Conservation (phyloP, 1,139 yeast species). For the Suhomyces chickasaworum region DNA sequence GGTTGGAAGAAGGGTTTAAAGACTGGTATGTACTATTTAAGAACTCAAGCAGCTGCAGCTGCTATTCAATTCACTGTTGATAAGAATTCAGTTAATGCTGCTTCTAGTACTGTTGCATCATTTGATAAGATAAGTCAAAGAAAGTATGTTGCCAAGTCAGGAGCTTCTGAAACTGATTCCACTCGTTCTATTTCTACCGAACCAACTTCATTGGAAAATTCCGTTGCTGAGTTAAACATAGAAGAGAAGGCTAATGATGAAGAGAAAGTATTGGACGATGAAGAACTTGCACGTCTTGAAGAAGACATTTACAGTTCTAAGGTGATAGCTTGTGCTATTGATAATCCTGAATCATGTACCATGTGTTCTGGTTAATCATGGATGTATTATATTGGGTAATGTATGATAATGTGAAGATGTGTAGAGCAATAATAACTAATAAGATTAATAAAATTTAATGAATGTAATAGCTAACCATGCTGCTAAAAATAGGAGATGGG, state of each 20-base stretch:
- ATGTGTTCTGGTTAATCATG: constrained; percentile 90
- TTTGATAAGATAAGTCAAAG: constrained; percentile 60
- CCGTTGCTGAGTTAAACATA: constrained; percentile 48
- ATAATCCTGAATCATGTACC: constrained; percentile 95
- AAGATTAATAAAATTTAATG: no score
- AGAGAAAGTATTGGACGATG: constrained; percentile 17
- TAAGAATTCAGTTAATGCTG: constrained; percentile 30
- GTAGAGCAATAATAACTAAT: no score
- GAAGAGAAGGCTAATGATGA: constrained; percentile 18
- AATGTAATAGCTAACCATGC: no score
- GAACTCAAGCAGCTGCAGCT: constrained; percentile 70
- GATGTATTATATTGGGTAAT: constrained; percentile 15
- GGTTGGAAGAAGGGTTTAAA: constrained; percentile 97
- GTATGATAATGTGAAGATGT: constrained; percentile 1
- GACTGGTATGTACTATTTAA: constrained; percentile 96
- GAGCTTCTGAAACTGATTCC: constrained; percentile 35
- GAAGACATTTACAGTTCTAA: constrained; percentile 86
- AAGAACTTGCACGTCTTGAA: constrained; percentile 28
- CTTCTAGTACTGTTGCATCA: constrained; percentile 40
- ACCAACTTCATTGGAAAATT: constrained; percentile 52
- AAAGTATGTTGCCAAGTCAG: constrained; percentile 42
- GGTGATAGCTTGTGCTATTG: constrained; percentile 94
- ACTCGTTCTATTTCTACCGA: constrained; percentile 44
- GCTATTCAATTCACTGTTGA: constrained; percentile 65
- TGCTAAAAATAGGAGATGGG: no score